Base-by-base conservation (phyloP, 1,139 yeast species). In the Blastobotrys aristatus region DNA sequence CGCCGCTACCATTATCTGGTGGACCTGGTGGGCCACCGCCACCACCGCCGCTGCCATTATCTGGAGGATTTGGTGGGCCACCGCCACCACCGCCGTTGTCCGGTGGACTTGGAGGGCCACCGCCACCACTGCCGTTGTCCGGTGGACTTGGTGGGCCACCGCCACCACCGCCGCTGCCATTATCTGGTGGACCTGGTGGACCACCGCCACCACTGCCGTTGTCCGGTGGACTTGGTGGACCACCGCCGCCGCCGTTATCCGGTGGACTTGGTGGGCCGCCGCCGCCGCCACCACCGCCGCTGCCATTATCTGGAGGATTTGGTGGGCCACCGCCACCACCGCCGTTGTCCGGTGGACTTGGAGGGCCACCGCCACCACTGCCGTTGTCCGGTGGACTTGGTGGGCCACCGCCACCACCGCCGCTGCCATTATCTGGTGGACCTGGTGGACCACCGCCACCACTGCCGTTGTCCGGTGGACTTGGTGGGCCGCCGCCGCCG, bases 11-110 rank as follows among this genome's bases (percentile, higher is more conserved):
- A 7, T 32, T 37, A n/a, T 29, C 29, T 4, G 29, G 7, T 3
- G n/a, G 6, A 8, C 40, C 40, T 21, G 36, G 7, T 11, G 47
- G 44, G 33, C 52, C 52, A 18, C 40, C 40, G 17, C 40, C 26
- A 10, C 16, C n/a, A n/a, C 44, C 13, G 18, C 24, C 40, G n/a
- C 29, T 14, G 26, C 26, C 26, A 4, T 26, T 34, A 24, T 38
- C 42, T 16, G n/a, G n/a, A n/a, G n/a, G n/a, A 20, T n/a, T 11
- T 41, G 36, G n/a, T n/a, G n/a, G n/a, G n/a, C n/a, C n/a, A n/a
- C n/a, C 13, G 21, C 16, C 27, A 22, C 26, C 33, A 17, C 24
- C 46, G 17, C 40, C 26, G 10, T 10, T n/a, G 18, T 39, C 13
- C 14, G 13, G 26, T 36, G 14, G 16, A 18, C 32, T 18, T 38